Evolutionary conservation across 2,329 filamentous ascomycete genomes (phyloP).

Genomic region (Diaporthe aspalathi): DNA sequence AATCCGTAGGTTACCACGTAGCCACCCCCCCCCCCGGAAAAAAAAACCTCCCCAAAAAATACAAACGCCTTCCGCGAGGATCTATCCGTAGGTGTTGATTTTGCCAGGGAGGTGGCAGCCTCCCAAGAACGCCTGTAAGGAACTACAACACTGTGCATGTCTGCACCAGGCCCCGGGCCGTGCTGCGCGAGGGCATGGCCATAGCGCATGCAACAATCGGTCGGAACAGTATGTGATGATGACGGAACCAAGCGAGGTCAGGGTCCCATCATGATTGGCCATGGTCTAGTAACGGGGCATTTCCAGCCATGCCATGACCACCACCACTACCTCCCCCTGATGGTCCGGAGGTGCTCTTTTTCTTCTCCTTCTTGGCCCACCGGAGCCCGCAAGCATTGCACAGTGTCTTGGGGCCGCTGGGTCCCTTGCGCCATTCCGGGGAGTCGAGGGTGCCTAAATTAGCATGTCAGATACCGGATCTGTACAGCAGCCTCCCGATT

Average conservation of each 20-base stretch:
- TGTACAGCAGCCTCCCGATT: background rate
- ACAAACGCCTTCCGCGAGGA: slow-evolving; percentile 34
- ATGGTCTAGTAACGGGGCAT: slow-evolving; percentile 28
- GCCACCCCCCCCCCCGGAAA: background rate
- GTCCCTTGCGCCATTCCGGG: slow-evolving; percentile 95
- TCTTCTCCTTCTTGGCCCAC: slow-evolving; percentile 87
- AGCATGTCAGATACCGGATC: slow-evolving; percentile 25
- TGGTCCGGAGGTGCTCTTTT: slow-evolving; percentile 50
- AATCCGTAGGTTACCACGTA: background rate
- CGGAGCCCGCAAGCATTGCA: slow-evolving; percentile 92
- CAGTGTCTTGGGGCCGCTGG: slow-evolving; percentile 90
- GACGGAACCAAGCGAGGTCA: background rate
- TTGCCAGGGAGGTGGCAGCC: slow-evolving; percentile 1
- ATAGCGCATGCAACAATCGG: background rate
- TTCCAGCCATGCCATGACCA: slow-evolving; percentile 23
- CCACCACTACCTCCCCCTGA: slow-evolving; percentile 13
- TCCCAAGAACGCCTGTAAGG: slow-evolving; percentile 30
- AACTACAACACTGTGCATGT: slow-evolving; percentile 3
- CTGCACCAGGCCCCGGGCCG: background rate
- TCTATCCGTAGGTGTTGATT: slow-evolving; percentile 35
- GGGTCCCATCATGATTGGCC: slow-evolving; percentile 28
- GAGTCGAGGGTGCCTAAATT: slow-evolving; percentile 81
- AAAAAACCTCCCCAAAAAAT: background rate
- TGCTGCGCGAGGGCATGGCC: background rate
- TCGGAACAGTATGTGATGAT: background rate